Percentiles rank a stretch among this genome's conserved stretches.
These are phyloP conservation scores for Prunus davidiana DNA, from an alignment of 306 rosid genomes.

Conservation along the genomic window DNA sequence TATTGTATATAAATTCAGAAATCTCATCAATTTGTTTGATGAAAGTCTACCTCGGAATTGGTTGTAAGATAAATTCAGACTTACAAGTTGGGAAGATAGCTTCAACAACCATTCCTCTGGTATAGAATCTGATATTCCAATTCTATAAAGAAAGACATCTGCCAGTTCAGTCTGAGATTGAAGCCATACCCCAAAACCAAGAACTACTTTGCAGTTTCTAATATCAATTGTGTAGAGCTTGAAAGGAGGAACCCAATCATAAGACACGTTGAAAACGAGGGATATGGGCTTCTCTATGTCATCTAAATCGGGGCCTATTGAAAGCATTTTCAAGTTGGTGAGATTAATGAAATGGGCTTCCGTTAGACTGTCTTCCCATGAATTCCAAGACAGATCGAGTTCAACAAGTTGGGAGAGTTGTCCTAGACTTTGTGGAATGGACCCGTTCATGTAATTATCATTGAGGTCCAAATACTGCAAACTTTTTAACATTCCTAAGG, in stretches of 20 bases:
- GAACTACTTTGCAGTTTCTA: not conserved
- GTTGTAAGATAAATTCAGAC: not conserved
- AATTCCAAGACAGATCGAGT: not conserved
- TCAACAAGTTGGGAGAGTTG: constrained; percentile 27
- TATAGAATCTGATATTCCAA: not conserved
- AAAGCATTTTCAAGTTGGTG: not conserved
- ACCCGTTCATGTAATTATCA: constrained; percentile 26
- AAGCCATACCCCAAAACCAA: not conserved
- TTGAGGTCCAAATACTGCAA: not conserved
- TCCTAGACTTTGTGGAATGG: constrained; percentile 35
- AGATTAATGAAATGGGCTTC: constrained; percentile 31
- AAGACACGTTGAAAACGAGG: not conserved
- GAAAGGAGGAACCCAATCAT: not conserved
- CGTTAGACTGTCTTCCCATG: constrained; percentile 13
- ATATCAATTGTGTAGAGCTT: not conserved
- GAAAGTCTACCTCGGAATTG: not conserved
- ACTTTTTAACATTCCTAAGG: not conserved
- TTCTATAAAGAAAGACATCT: fast-evolving
- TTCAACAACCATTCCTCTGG: not conserved
- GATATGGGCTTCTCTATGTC: not conserved
- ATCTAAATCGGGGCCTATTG: too few relatives aligned
- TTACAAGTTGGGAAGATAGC: not conserved
- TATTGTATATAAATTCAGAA: fast-evolving
- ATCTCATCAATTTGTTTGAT: not conserved
- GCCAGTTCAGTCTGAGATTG: not conserved